phyloP scores from a whole-genome alignment of 2,329 filamentous ascomycete genomes.

The Beauveria sp. region DNA sequence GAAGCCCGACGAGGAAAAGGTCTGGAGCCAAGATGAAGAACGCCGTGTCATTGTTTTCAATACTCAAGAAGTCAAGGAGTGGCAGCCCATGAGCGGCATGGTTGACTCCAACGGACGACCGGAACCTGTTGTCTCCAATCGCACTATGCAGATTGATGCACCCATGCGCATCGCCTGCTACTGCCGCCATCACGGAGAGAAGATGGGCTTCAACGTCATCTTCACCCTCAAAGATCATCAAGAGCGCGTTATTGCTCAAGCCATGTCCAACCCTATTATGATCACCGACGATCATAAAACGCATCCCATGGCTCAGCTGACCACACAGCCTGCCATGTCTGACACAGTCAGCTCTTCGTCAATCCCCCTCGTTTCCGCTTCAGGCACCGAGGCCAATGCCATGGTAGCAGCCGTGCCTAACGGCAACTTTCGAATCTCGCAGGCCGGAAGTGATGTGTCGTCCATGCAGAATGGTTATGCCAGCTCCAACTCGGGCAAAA shows the following conservation, averaged over 20 bases:
- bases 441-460: slow-evolving; percentile 53
- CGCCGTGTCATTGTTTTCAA: slow-evolving; percentile 87
- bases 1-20: slow-evolving; percentile 84
- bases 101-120: slow-evolving; percentile 33
- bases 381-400: slow-evolving; percentile 21
- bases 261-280: slow-evolving; percentile 81
- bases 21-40: slow-evolving; percentile 74
- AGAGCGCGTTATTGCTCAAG: slow-evolving; percentile 72
- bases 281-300: slow-evolving; percentile 98
- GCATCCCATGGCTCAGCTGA: slow-evolving; percentile 35
- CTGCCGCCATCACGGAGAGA: slow-evolving; percentile 90
- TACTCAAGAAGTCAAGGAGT: slow-evolving; percentile 78
- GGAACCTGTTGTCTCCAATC: slow-evolving; percentile 42
- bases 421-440: slow-evolving; percentile 45
- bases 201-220: slow-evolving; percentile 84
- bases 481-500: slow-evolving; percentile 24
- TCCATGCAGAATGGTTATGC: slow-evolving; percentile 38
- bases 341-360: slow-evolving; percentile 21
- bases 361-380: slow-evolving; percentile 13
- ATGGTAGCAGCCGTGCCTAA: slow-evolving; percentile 27
- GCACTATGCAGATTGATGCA: slow-evolving; percentile 69
- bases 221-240: slow-evolving; percentile 84
- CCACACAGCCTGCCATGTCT: slow-evolving; percentile 21
- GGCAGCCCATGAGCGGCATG: slow-evolving; percentile 56
- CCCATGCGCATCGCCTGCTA: slow-evolving; percentile 98